phyloP scores from a whole-genome alignment of 352 stramenopile species.

The Phytopythium mirpurense region DNA sequence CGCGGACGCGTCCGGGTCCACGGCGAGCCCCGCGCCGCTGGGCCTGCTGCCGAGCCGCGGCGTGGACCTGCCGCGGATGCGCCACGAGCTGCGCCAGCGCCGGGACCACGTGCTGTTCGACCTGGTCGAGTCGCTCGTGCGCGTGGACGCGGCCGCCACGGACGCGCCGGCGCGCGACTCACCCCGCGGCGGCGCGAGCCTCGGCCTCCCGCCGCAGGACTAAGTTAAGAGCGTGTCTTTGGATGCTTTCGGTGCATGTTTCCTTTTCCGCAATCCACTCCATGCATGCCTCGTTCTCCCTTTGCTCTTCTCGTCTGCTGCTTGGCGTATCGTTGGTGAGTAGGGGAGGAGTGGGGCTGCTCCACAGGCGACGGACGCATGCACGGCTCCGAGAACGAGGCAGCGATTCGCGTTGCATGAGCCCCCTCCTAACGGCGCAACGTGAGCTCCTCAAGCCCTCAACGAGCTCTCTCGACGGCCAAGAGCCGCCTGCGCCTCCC shows the following conservation, averaged over 20 bases:
- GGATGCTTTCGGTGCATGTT: neutral
- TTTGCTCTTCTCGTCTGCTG: neutral
- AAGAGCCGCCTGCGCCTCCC: no score
- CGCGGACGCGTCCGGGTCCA: neutral
- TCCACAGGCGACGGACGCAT: neutral
- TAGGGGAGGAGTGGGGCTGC: no score
- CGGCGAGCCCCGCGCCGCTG: neutral
- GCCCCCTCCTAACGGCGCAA: no score
- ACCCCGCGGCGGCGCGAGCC: neutral
- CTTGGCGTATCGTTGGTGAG: neutral
- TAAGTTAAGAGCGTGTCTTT: conserved; percentile 5
- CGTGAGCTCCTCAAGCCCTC: no score
- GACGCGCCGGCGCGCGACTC: neutral
- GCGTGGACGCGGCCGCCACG: neutral
- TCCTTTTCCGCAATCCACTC: neutral
- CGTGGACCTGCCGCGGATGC: conserved; percentile 5
- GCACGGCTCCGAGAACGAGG: neutral
- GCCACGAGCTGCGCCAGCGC: conserved; percentile 6
- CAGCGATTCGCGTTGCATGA: no score
- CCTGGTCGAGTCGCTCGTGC: conserved; percentile 5
- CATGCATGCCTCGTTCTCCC: neutral
- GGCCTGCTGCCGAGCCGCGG: conserved; percentile 3
- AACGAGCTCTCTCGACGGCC: no score
- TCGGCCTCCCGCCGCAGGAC: conserved; percentile 1
- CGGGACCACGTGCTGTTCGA: conserved; percentile 3